phyloP scores from a whole-genome alignment of 1,284 basidiomycete species.

The Ustilago shanxiensis region DNA sequence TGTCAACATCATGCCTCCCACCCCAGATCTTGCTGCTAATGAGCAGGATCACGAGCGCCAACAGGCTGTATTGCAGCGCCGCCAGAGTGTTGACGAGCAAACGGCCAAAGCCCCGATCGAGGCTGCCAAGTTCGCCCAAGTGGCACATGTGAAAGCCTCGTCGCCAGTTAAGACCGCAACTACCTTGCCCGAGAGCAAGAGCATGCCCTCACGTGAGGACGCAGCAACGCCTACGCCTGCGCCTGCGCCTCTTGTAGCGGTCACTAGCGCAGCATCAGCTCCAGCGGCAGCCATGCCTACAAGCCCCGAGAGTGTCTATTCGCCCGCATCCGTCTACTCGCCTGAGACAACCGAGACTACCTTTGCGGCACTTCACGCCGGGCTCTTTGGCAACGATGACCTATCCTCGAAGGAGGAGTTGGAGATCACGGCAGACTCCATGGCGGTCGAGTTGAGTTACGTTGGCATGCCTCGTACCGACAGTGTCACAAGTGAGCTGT shows the following conservation, averaged over 20 bases:
- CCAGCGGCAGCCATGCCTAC: constrained; percentile 5
- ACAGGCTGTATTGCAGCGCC: constrained; percentile 16
- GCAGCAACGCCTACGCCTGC: constrained; percentile 27
- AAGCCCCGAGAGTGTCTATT: constrained; percentile 54
- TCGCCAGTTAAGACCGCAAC: not conserved
- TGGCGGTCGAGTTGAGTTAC: constrained; percentile 32
- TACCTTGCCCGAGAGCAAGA: not conserved
- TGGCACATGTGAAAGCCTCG: not conserved
- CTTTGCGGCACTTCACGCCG: constrained; percentile 33
- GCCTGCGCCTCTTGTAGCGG: constrained; percentile 7
- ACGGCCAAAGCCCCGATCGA: constrained; percentile 1
- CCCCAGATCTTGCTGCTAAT: constrained; percentile 51
- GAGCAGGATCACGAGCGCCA: constrained; percentile 29
- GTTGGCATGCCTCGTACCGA: constrained; percentile 34
- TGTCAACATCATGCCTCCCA: constrained; percentile 65
- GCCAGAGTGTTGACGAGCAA: constrained; percentile 14
- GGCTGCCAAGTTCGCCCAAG: constrained; percentile 13
- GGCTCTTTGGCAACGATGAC: constrained; percentile 21
- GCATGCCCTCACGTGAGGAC: constrained; percentile 18
- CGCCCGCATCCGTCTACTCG: constrained; percentile 43
- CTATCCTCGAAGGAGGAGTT: constrained; percentile 28
- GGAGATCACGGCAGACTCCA: constrained; percentile 32
- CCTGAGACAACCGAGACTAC: constrained; percentile 19
- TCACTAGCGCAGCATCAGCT: not conserved
- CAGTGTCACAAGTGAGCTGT: constrained; percentile 48